Base-by-base conservation (phyloP, 2,329 filamentous ascomycete species). In the Aspergillus viridinutans region DNA sequence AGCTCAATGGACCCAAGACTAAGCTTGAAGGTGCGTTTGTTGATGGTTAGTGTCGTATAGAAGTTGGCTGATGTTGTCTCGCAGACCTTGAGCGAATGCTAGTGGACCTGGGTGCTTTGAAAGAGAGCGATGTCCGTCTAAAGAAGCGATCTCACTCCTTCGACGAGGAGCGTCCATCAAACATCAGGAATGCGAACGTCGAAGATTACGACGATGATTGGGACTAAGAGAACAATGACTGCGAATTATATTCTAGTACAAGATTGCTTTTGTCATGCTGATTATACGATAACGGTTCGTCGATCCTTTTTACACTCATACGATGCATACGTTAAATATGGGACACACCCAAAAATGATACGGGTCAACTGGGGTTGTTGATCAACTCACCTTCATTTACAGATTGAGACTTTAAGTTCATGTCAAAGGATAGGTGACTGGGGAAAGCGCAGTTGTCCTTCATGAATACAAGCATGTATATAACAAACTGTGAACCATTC, bases 91-190 rank as follows among this genome's bases (percentile, higher is more conserved):
- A 97, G 71, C 84, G 87, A 64, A 72, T 97, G 43, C 78, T 99
- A 40, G 83, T 97, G 2, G 88, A 92, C 50, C 80, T 95, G 40
- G 92, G 92, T 3, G 93, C 92, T 1, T 79, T 97, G 17, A 84
- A 86, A 53, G 81, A 87, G 51, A 88, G 86, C 56, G 94, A 99
- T 71, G 83, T 90, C 74, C 86, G 94, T 54, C 80, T 97, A 38
- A 79, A 86, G 76, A 66, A 76, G 63, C 57, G 64, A 40, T 81
- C 84, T 64, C 83, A 87, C 65, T 82, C 85, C 64, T 79, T 79
- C 48, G 70, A 83, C 48, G 75, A 78, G 62, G 81, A 81, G 68
- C 78, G 78, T 52, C 80, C 82, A 66, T 79, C 80, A 66, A 80
- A 78, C 61, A 81, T 81, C 64, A 81, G 80, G 64, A 69, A 79